These are phyloP conservation scores for Peniophora sp. DNA, from an alignment of 1,284 basidiomycete genomes.

Conservation along the genomic window DNA sequence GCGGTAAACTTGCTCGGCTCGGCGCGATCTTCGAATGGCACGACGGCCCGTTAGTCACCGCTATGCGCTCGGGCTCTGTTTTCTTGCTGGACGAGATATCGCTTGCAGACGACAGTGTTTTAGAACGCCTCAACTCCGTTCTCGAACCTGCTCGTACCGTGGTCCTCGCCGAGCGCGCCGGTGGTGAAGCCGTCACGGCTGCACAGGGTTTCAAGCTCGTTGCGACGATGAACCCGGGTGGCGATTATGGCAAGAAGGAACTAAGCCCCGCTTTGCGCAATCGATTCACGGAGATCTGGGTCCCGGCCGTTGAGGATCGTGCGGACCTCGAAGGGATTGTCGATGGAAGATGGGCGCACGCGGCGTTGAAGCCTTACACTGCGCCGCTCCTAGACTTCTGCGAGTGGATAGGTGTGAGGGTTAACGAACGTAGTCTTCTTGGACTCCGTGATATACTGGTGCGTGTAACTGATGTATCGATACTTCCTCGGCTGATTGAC, in stretches of 20 bases:
- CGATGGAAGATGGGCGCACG: slow-evolving; percentile 60
- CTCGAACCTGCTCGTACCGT: slow-evolving; percentile 87
- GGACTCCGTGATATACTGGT: slow-evolving; percentile 89
- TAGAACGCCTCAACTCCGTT: slow-evolving; percentile 96
- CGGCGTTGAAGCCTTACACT: slow-evolving; percentile 55
- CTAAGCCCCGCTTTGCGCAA: slow-evolving; percentile 95
- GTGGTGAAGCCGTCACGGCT: slow-evolving; percentile 67
- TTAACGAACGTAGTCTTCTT: slow-evolving; percentile 63
- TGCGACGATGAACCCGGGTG: slow-evolving; percentile 99
- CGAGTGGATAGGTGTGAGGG: slow-evolving; percentile 67
- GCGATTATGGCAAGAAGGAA: slow-evolving; percentile 99
- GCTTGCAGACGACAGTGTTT: slow-evolving; percentile 95
- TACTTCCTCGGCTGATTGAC: slow-evolving; percentile 7
- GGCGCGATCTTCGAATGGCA: slow-evolving; percentile 94
- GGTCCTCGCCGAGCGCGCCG: slow-evolving; percentile 90
- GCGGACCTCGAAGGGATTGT: slow-evolving; percentile 80
- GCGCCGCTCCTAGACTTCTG: slow-evolving; percentile 70
- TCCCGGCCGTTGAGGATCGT: slow-evolving; percentile 78
- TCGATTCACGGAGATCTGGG: slow-evolving; percentile 99
- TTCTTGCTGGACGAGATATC: slow-evolving; percentile 97
- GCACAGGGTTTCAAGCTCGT: slow-evolving; percentile 76
- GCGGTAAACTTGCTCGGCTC: slow-evolving; percentile 36
- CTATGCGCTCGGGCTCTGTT: slow-evolving; percentile 84
- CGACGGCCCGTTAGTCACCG: slow-evolving; percentile 89
- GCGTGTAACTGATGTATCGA: slow-evolving; percentile 21